These are phyloP conservation scores for Lichina pygmaea DNA, from an alignment of 495 filamentous ascomycete species.

Conservation along the genomic window DNA sequence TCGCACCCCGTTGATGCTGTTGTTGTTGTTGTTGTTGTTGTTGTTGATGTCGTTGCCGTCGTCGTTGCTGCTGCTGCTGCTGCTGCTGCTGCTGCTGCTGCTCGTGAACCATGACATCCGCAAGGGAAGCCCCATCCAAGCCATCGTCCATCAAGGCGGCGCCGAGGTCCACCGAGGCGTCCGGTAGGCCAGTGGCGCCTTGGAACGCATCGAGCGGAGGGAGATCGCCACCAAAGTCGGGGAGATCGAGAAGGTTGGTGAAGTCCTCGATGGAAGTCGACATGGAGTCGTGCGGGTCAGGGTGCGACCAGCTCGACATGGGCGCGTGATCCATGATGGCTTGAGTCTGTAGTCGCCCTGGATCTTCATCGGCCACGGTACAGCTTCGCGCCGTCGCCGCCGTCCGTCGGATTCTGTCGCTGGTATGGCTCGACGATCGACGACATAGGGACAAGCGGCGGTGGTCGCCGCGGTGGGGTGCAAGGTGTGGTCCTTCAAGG, in stretches of 20 bases:
- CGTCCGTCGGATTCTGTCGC: background rate
- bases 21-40: background rate
- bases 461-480: no score
- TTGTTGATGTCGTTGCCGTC: background rate
- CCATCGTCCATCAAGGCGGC: constrained; percentile 6
- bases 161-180: constrained; percentile 1
- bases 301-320: background rate
- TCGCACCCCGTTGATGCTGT: background rate
- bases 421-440: background rate
- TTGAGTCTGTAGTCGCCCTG: no score
- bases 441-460: background rate
- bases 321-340: background rate
- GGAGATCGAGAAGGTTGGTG: constrained; percentile 7
- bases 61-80: constrained; percentile 1
- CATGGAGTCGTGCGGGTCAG: background rate
- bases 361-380: background rate
- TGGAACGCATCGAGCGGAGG: constrained; percentile 4
- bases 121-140: background rate
- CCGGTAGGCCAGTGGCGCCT: constrained; percentile 2
- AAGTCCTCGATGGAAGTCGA: constrained; percentile 8
- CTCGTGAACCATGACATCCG: background rate
- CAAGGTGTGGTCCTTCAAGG: no score
- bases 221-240: constrained; percentile 10
- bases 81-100: background rate
- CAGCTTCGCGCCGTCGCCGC: background rate